Conservation (phyloP, 2,329 filamentous ascomycete species). For the Colletotrichum spaethianum region DNA sequence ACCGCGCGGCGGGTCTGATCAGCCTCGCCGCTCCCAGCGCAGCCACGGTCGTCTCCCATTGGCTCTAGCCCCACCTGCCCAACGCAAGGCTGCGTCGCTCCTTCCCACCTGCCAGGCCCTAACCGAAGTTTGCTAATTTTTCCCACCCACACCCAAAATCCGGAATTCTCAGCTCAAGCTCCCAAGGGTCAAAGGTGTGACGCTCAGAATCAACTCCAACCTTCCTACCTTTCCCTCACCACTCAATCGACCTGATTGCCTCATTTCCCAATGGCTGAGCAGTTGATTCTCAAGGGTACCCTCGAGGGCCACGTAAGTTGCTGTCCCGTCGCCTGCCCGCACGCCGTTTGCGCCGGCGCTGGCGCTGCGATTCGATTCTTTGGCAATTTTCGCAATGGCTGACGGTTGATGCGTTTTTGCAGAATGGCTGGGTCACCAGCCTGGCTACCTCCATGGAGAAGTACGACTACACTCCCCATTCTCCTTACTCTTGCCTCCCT, state of each 20-base stretch:
- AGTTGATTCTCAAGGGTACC: constrained; percentile 96
- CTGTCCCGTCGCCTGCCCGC: constrained; percentile 43
- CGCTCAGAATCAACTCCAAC: constrained; percentile 50
- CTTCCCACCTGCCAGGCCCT: constrained; percentile 17
- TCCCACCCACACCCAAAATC: constrained; percentile 45
- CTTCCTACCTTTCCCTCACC: constrained; percentile 52
- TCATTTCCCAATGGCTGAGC: constrained; percentile 83
- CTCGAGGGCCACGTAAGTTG: constrained; percentile 92
- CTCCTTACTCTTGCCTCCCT: background rate
- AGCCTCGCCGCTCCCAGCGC: constrained; percentile 17
- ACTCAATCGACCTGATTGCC: constrained; percentile 57
- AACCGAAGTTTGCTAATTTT: constrained; percentile 20
- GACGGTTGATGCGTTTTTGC: constrained; percentile 43
- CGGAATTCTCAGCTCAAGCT: constrained; percentile 51
- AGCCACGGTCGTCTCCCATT: constrained; percentile 19
- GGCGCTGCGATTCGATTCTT: constrained; percentile 26
- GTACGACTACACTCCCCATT: constrained; percentile 66
- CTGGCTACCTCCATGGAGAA: constrained; percentile 99
- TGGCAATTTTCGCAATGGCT: constrained; percentile 34
- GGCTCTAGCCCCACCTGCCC: constrained; percentile 20
- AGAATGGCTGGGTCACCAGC: constrained; percentile 98
- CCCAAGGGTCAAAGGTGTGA: constrained; percentile 41
- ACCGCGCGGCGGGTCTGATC: background rate
- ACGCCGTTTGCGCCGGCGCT: constrained; percentile 46
- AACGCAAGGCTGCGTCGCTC: constrained; percentile 22